A percentile compares a stretch with the other conserved stretches of the same genome.
Evolutionary conservation across 2,329 filamentous ascomycete species (phyloP).

Genomic region (Microdochium nivale): DNA sequence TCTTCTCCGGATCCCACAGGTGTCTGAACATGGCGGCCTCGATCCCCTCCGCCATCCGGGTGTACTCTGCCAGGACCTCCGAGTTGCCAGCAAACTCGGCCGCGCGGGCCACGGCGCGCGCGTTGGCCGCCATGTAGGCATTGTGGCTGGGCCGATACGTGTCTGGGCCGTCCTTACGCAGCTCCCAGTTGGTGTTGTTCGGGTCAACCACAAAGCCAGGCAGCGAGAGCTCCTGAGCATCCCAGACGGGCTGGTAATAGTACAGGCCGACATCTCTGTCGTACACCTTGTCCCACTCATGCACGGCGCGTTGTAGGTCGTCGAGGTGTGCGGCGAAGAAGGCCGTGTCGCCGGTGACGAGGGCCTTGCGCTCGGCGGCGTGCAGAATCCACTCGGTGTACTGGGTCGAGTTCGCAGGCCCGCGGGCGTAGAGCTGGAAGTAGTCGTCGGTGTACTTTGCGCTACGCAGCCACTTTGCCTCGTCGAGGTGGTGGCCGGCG

Average conservation of each 20-base stretch:
- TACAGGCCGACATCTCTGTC: constrained; percentile 27
- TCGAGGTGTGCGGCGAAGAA: constrained; percentile 28
- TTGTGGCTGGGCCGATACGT: constrained; percentile 33
- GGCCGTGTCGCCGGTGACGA: constrained; percentile 26
- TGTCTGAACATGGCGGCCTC: constrained; percentile 22
- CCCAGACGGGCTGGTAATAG: constrained; percentile 31
- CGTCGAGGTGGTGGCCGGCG: constrained; percentile 27
- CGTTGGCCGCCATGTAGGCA: constrained; percentile 33
- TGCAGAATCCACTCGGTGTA: constrained; percentile 29
- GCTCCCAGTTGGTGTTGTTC: constrained; percentile 17
- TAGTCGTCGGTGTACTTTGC: constrained; percentile 28
- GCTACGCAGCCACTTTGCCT: constrained; percentile 30
- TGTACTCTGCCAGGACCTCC: constrained; percentile 19
- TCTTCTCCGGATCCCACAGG: constrained; percentile 26
- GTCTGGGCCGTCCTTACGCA: constrained; percentile 26
- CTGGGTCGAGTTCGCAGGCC: constrained; percentile 23
- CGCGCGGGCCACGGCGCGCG: constrained; percentile 27
- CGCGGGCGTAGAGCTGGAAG: constrained; percentile 26
- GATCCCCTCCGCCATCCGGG: constrained; percentile 21
- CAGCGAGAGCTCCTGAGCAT: constrained; percentile 32
- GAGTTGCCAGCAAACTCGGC: constrained; percentile 23
- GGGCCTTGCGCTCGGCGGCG: constrained; percentile 22
- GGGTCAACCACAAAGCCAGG: constrained; percentile 27
- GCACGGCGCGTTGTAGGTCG: constrained; percentile 28
- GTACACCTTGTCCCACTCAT: constrained; percentile 27